Evolutionary conservation across 2,329 filamentous ascomycete species (phyloP).

Genomic region (Alternaria viburni): DNA sequence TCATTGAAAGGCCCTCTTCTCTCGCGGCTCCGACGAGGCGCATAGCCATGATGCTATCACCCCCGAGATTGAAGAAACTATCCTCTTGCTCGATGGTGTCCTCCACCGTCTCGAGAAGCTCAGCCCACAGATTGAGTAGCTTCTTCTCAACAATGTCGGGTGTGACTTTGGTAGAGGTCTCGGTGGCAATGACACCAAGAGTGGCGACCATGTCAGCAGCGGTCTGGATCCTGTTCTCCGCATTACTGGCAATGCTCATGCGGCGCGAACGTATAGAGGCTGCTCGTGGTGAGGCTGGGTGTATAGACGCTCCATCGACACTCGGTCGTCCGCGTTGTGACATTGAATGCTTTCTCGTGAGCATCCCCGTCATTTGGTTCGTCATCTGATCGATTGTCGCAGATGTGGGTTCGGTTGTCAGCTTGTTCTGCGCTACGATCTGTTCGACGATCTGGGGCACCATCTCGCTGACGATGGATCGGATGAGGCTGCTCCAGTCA

Average conservation of each 20-base stretch:
- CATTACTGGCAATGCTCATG: conserved; percentile 37
- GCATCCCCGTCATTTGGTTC: conserved; percentile 38
- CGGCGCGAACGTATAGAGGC: conserved; percentile 32
- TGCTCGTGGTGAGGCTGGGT: conserved; percentile 5
- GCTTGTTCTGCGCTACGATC: conserved; percentile 37
- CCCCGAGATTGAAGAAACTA: conserved; percentile 44
- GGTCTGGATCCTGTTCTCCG: conserved; percentile 38
- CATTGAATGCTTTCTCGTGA: conserved; percentile 33
- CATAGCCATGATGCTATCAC: conserved; percentile 45
- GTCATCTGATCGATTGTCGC: conserved; percentile 37
- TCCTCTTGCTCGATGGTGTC: conserved; percentile 42
- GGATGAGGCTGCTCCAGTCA: conserved; percentile 39
- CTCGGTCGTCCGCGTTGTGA: conserved; percentile 31
- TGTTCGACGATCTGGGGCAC: conserved; percentile 43
- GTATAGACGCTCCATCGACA: conserved; percentile 29
- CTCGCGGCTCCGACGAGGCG: conserved; percentile 41
- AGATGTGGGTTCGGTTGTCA: conserved; percentile 19
- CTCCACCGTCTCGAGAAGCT: conserved; percentile 43
- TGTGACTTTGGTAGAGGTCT: conserved; percentile 32
- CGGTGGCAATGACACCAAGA: conserved; percentile 38
- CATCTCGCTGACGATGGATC: conserved; percentile 42
- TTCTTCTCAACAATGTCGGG: conserved; percentile 45
- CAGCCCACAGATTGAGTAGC: conserved; percentile 38
- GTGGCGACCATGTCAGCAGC: conserved; percentile 44
- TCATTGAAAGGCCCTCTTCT: conserved; percentile 43